These are phyloP conservation scores for Huiozyma naganishii DNA, from an alignment of 805 yeast species.

Conservation along the genomic window DNA sequence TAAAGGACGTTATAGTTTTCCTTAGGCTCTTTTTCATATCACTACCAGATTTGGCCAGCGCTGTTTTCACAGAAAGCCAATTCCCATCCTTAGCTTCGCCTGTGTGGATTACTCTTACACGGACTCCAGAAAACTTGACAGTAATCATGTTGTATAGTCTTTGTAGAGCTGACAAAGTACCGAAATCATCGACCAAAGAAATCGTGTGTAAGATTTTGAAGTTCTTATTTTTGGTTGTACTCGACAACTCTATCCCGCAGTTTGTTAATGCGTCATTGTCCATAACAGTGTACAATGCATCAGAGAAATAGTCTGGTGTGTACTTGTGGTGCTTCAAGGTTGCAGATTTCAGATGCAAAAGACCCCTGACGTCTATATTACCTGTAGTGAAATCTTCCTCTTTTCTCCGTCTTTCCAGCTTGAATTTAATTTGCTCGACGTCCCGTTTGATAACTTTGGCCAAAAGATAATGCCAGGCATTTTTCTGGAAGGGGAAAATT, in stretches of 20 bases:
- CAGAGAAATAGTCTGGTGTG: slow-evolving; percentile 37
- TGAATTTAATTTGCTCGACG: slow-evolving; percentile 20
- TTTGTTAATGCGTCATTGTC: slow-evolving; percentile 11
- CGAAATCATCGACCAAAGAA: slow-evolving; percentile 53
- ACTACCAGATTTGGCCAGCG: slow-evolving; percentile 1
- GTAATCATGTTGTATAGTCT: slow-evolving; percentile 34
- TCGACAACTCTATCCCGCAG: slow-evolving; percentile 9
- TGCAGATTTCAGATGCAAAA: slow-evolving; percentile 23
- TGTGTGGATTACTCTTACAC: slow-evolving; percentile 30
- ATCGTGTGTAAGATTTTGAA: slow-evolving; percentile 28
- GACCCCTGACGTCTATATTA: slow-evolving; percentile 18
- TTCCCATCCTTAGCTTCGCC: slow-evolving; percentile 10
- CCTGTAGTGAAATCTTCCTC: slow-evolving; percentile 1
- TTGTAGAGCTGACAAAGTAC: slow-evolving; percentile 26
- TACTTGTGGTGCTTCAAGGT: slow-evolving; percentile 37
- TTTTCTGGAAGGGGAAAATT: slow-evolving; percentile 37
- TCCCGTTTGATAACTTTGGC: slow-evolving; percentile 48
- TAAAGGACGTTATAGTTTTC: neutral
- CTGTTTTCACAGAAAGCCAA: slow-evolving; percentile 14
- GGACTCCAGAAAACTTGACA: slow-evolving; percentile 26
- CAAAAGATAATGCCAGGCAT: slow-evolving; percentile 44
- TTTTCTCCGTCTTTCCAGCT: slow-evolving; percentile 9
- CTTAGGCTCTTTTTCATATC: neutral
- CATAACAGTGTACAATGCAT: slow-evolving; percentile 24
- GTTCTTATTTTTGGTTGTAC: slow-evolving; percentile 4